phyloP scores from a whole-genome alignment of 768 basidiomycete genomes.

The Termitomyces sp. region DNA sequence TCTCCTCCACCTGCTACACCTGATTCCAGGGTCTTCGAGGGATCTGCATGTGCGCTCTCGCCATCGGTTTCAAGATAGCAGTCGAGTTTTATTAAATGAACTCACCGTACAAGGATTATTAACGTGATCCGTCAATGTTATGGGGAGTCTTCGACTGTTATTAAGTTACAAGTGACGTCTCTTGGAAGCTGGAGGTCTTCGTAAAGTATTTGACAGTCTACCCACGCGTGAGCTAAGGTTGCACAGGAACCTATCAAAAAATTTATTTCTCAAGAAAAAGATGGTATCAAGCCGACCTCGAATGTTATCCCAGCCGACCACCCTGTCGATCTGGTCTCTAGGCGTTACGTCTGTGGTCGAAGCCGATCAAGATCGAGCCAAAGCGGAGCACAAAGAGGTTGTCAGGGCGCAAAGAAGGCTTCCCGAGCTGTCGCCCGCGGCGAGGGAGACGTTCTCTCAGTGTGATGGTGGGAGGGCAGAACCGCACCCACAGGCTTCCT shows the following conservation, averaged over 20 bases:
- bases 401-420: neutral
- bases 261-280: neutral
- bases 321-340: neutral
- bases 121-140: neutral
- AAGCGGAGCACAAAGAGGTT: neutral
- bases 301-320: neutral
- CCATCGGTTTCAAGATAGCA: neutral
- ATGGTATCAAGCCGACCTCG: neutral
- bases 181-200: neutral
- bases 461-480: slow-evolving; percentile 4
- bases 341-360: neutral
- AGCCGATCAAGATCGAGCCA: neutral
- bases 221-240: neutral
- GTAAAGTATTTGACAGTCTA: neutral
- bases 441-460: neutral
- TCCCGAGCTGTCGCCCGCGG: neutral
- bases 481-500: neutral
- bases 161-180: neutral
- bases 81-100: neutral
- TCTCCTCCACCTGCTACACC: neutral
- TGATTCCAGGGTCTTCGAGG: neutral
- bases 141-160: neutral
- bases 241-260: slow-evolving; percentile 1
- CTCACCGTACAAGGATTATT: neutral
- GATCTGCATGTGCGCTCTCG: slow-evolving; percentile 1